These are phyloP conservation scores for Ganoderma meredithae DNA, from an alignment of 1,284 basidiomycete genomes.

Conservation along the genomic window DNA sequence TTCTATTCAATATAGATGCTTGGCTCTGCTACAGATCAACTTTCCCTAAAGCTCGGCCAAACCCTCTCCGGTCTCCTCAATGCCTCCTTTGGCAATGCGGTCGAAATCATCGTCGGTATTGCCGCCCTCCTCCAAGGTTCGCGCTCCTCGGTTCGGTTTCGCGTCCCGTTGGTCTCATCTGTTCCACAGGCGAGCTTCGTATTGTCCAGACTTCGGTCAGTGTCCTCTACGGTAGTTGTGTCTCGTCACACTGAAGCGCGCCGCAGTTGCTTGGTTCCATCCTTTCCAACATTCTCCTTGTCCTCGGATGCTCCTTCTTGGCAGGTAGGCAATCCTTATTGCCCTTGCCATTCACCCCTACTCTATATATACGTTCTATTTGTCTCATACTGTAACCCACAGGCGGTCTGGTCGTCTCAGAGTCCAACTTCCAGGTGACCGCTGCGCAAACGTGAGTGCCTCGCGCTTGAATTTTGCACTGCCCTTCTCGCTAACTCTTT, in stretches of 20 bases:
- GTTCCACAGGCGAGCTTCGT: conserved; percentile 69
- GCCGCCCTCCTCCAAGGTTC: conserved; percentile 84
- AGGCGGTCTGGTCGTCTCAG: conserved; percentile 72
- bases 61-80: conserved; percentile 89
- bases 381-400: background rate
- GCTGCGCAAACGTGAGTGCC: conserved; percentile 83
- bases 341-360: background rate
- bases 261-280: conserved; percentile 82
- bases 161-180: conserved; percentile 4
- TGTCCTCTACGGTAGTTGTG: conserved; percentile 17
- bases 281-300: conserved; percentile 88
- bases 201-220: conserved; percentile 88
- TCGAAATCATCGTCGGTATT: conserved; percentile 88
- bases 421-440: conserved; percentile 82
- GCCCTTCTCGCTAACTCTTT: conserved; percentile 27
- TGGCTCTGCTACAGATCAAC: conserved; percentile 89
- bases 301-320: conserved; percentile 89
- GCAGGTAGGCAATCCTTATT: conserved; percentile 56
- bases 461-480: conserved; percentile 24
- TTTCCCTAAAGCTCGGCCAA: conserved; percentile 81
- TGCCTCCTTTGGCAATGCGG: conserved; percentile 83
- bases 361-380: background rate
- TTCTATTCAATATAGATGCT: conserved; percentile 52
- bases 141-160: conserved; percentile 9
- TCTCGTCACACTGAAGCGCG: conserved; percentile 13